phyloP scores from a whole-genome alignment of 192 early-diverging fungal genomes.

The Linnemannia zychae region DNA sequence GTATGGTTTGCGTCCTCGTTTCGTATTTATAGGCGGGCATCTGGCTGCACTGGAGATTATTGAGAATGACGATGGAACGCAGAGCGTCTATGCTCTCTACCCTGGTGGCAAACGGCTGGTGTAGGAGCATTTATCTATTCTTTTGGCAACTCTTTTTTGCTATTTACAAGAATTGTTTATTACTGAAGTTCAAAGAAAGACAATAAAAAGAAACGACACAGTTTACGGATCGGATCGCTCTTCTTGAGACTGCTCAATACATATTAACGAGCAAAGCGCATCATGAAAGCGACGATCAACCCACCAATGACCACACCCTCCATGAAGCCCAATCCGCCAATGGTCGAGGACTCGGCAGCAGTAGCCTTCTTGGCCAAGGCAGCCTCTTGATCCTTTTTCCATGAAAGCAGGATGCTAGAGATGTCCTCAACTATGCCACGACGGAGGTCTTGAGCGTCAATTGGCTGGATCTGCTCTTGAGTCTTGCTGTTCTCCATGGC shows the following conservation, averaged over 20 bases:
- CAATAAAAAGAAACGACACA: background rate
- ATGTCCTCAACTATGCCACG: constrained; percentile 41
- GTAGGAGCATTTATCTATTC: background rate
- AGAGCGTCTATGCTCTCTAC: constrained; percentile 66
- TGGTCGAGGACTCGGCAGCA: constrained; percentile 10
- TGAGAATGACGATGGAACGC: constrained; percentile 59
- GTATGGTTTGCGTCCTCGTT: constrained; percentile 32
- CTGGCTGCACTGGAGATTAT: constrained; percentile 80
- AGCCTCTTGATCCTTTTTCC: constrained; percentile 50
- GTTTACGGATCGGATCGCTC: background rate
- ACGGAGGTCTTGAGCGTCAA: constrained; percentile 37
- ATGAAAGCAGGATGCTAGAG: constrained; percentile 28
- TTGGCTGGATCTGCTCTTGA: background rate
- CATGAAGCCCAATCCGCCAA: constrained; percentile 40
- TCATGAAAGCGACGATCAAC: constrained; percentile 48
- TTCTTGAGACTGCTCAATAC: background rate
- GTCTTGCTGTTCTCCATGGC: constrained; percentile 15
- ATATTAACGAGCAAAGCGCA: constrained; percentile 43
- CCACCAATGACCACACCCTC: constrained; percentile 54
- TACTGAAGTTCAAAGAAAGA: background rate
- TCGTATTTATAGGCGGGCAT: constrained; percentile 54
- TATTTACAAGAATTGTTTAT: constrained; percentile 3
- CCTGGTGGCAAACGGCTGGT: constrained; percentile 42
- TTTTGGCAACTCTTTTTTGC: background rate
- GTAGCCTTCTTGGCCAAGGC: constrained; percentile 18